Evolutionary conservation across 495 filamentous ascomycete species (phyloP).

Genomic region (Sordaria brevicollis): DNA sequence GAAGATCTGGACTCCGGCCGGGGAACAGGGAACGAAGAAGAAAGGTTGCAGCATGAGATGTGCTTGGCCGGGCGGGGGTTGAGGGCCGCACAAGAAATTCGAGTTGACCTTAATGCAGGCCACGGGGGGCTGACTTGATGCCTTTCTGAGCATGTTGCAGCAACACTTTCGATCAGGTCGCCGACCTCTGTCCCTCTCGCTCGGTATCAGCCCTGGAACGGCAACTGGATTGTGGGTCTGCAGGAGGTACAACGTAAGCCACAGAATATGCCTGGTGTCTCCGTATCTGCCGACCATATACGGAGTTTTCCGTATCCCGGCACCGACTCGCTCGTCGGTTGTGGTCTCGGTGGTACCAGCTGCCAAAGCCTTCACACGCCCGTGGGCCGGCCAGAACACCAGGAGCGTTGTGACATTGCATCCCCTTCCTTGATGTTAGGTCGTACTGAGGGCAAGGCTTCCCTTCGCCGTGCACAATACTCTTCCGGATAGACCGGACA

Average conservation of each 20-base stretch:
- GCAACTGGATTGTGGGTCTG: neutral
- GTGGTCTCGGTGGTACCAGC: neutral
- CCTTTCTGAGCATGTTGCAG: neutral
- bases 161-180: neutral
- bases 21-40: neutral
- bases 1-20: neutral
- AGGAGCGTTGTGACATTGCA: neutral
- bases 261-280: neutral
- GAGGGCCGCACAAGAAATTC: neutral
- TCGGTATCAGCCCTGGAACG: neutral
- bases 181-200: neutral
- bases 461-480: neutral
- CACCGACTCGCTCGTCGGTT: neutral
- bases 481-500: neutral
- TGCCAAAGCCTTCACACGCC: neutral
- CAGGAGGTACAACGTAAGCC: neutral
- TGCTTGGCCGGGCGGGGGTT: neutral
- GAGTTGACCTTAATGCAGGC: slow-evolving; percentile 1
- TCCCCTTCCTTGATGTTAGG: neutral
- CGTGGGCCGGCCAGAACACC: neutral
- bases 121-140: neutral
- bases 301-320: neutral
- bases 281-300: neutral
- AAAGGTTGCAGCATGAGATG: neutral
- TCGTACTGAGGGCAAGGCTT: neutral